phyloP scores from a whole-genome alignment of 2,329 filamentous ascomycete genomes.

The Scedosporium aurantiacum region DNA sequence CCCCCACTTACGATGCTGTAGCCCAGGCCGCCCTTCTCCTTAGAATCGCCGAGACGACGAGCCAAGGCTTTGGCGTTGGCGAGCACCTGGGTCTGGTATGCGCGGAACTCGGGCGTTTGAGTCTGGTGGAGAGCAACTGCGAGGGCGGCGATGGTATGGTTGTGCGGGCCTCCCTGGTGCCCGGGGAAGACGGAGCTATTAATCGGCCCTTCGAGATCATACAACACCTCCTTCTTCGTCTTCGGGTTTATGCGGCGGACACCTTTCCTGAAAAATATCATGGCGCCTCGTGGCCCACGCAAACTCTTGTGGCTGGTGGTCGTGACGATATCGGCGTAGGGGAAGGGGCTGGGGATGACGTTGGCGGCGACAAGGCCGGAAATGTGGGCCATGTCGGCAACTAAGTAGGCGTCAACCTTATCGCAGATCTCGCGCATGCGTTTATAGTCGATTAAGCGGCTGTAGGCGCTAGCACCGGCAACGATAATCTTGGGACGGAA shows the following conservation, averaged over 20 bases:
- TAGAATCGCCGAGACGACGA: constrained; percentile 49
- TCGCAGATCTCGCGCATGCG: constrained; percentile 84
- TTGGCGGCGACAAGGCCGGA: constrained; percentile 88
- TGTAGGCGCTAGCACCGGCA: constrained; percentile 91
- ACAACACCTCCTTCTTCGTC: constrained; percentile 74
- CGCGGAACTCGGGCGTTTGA: constrained; percentile 76
- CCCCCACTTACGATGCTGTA: constrained; percentile 89
- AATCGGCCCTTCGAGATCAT: constrained; percentile 86
- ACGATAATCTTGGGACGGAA: constrained; percentile 96
- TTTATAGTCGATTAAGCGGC: constrained; percentile 88
- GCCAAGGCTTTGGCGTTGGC: constrained; percentile 85
- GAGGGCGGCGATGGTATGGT: constrained; percentile 95
- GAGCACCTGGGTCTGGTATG: constrained; percentile 84
- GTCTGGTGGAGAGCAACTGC: constrained; percentile 92
- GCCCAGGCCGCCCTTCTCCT: constrained; percentile 65
- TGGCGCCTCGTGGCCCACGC: constrained; percentile 84
- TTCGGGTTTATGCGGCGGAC: constrained; percentile 74
- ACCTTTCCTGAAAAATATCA: constrained; percentile 97
- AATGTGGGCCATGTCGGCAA: constrained; percentile 96
- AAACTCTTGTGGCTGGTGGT: constrained; percentile 98
- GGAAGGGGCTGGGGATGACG: constrained; percentile 82
- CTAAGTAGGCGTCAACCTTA: constrained; percentile 82
- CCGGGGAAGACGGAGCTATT: constrained; percentile 96
- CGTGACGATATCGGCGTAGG: constrained; percentile 85
- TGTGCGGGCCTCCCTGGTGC: constrained; percentile 95